Evolutionary conservation across 2,329 filamentous ascomycete species (phyloP).

Genomic region (Cytospora mali): DNA sequence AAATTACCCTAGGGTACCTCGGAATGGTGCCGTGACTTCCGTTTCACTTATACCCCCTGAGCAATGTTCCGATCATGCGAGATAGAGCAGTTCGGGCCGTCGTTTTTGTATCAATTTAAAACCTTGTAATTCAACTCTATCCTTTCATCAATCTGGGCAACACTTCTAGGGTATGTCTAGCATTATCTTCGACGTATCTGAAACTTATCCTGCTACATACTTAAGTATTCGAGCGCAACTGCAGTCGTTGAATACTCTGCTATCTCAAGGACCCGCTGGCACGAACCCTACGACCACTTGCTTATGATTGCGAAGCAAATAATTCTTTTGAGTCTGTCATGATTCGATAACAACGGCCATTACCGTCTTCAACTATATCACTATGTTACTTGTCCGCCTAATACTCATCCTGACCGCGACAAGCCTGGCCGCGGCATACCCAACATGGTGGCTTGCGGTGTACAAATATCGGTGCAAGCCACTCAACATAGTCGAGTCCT

Average conservation of each 20-base stretch:
- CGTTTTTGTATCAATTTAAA: background rate
- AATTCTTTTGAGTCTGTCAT: too few relatives aligned
- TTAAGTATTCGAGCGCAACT: too few relatives aligned
- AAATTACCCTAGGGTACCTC: too few relatives aligned
- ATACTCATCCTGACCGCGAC: slow-evolving; percentile 4
- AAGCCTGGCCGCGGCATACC: slow-evolving; percentile 5
- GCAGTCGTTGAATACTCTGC: background rate
- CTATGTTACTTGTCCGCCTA: background rate
- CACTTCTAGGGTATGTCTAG: background rate
- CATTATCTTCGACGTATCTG: too few relatives aligned
- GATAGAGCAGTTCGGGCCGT: background rate
- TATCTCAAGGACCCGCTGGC: background rate
- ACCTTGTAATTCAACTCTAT: background rate
- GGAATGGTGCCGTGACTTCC: slow-evolving; percentile 6
- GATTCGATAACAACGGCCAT: too few relatives aligned
- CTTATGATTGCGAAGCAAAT: background rate
- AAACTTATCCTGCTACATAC: too few relatives aligned
- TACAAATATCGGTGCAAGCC: slow-evolving; percentile 25
- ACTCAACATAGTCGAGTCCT: slow-evolving; percentile 16
- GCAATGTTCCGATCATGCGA: background rate
- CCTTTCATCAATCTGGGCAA: background rate
- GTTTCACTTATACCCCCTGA: background rate
- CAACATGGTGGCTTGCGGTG: slow-evolving; percentile 22
- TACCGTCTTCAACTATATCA: background rate
- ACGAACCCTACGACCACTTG: background rate